phyloP scores from a whole-genome alignment of 1,139 yeast genomes.

The Casaregolazyma lundiana region DNA sequence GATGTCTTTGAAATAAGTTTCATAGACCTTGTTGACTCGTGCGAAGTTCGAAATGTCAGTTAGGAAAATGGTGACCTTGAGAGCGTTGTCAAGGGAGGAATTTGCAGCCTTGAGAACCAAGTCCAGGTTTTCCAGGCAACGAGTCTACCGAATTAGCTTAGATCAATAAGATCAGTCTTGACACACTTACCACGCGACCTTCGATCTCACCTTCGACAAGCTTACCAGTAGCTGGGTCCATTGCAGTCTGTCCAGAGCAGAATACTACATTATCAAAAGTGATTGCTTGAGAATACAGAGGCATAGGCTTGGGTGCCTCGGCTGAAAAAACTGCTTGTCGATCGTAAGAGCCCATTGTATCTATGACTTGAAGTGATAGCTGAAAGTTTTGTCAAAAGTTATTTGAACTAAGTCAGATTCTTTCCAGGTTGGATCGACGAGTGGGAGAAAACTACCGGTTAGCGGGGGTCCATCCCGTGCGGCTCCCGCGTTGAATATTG shows the following conservation, averaged over 20 bases:
- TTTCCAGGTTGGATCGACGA: no score
- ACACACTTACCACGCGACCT: constrained; percentile 21
- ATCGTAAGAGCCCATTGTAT: constrained; percentile 4
- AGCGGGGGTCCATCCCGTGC: no score
- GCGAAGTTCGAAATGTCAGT: constrained; percentile 43
- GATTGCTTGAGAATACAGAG: constrained; percentile 45
- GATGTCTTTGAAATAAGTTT: constrained; percentile 38
- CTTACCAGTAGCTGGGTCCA: constrained; percentile 35
- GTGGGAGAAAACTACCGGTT: no score
- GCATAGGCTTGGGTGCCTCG: constrained; percentile 27
- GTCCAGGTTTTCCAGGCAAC: constrained; percentile 33
- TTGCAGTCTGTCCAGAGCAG: constrained; percentile 45
- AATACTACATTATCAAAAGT: constrained; percentile 48
- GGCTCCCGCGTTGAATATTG: no score
- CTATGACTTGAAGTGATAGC: neutral
- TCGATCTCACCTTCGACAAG: constrained; percentile 28
- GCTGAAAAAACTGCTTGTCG: constrained; percentile 22
- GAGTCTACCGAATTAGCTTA: constrained; percentile 15
- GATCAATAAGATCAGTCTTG: neutral
- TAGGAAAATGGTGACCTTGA: constrained; percentile 51
- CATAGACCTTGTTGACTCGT: constrained; percentile 46
- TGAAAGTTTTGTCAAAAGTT: neutral
- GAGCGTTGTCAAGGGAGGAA: constrained; percentile 44
- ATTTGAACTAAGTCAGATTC: neutral
- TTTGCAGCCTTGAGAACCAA: constrained; percentile 46